Percentiles rank a stretch among this genome's conserved stretches.
phyloP scores from a whole-genome alignment of 805 yeast species.

The Yarrowia sp. region DNA sequence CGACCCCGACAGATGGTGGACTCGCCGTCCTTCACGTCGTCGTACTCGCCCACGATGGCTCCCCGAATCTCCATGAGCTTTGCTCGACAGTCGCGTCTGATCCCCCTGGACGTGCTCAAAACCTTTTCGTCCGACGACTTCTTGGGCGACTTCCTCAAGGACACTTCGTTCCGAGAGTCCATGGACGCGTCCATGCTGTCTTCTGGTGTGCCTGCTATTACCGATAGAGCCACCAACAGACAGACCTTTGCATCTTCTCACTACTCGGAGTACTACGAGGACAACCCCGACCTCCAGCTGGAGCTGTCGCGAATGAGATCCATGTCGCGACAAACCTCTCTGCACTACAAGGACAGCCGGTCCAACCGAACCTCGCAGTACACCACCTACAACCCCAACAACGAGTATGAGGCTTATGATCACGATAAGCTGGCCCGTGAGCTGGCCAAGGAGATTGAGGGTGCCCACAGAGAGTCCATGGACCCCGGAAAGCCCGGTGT shows the following conservation, averaged over 20 bases:
- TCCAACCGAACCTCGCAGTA: conserved; percentile 33
- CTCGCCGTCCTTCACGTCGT: conserved; percentile 31
- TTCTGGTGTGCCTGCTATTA: conserved; percentile 5
- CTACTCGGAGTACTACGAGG: conserved; percentile 33
- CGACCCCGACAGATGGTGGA: conserved; percentile 16
- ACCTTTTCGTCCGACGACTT: conserved; percentile 18
- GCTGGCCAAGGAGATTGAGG: conserved; percentile 27
- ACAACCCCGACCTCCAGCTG: conserved; percentile 39
- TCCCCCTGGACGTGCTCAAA: conserved; percentile 33
- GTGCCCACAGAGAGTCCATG: background rate
- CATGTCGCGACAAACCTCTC: conserved; percentile 32
- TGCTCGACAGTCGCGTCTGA: conserved; percentile 35
- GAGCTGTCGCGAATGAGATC: conserved; percentile 37
- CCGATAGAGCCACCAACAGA: conserved; percentile 33
- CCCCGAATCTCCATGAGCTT: conserved; percentile 37
- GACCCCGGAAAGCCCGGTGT: conserved; percentile 23
- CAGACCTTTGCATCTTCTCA: conserved; percentile 34
- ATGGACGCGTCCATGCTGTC: conserved; percentile 36
- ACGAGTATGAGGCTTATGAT: conserved; percentile 21
- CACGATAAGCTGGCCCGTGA: conserved; percentile 32
- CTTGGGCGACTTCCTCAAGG: conserved; percentile 34
- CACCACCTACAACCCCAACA: conserved; percentile 11
- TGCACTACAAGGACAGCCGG: conserved; percentile 27
- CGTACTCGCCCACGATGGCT: conserved; percentile 28
- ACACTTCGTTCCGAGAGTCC: conserved; percentile 36